Percentiles rank a stretch among this genome's conserved stretches.
Evolutionary conservation across 2,329 filamentous ascomycete species (phyloP).

Genomic region (Decorospora gaudefroyi): DNA sequence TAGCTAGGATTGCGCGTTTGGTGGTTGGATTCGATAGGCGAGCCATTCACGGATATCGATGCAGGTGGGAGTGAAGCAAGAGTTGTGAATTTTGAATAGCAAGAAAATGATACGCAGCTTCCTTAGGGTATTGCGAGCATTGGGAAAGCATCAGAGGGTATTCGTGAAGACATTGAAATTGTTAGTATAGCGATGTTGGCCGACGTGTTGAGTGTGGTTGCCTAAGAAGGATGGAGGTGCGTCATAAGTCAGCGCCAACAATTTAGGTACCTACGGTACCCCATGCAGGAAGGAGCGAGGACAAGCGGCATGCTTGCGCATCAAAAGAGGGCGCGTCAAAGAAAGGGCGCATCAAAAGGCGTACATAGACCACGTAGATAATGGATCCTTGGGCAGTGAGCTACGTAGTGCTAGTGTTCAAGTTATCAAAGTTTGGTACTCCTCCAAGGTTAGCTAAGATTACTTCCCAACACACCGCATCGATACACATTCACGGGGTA

Average conservation of each 20-base stretch:
- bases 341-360: not conserved
- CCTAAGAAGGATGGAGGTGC: slow-evolving; percentile 18
- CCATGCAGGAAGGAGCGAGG: slow-evolving; percentile 8
- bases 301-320: slow-evolving; percentile 2
- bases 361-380: no score
- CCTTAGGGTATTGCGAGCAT: no score
- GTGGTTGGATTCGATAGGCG: not conserved
- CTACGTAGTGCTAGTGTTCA: no score
- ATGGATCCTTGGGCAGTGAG: no score
- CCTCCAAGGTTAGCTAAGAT: not conserved
- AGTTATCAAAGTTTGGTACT: not conserved
- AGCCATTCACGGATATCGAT: slow-evolving; percentile 9
- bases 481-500: not conserved
- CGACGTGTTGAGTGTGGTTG: slow-evolving; percentile 8
- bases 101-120: no score
- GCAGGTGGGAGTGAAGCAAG: no score
- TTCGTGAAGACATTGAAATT: no score
- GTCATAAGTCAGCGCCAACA: slow-evolving; percentile 14
- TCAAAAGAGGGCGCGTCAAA: slow-evolving; percentile 3
- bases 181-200: slow-evolving; percentile 16
- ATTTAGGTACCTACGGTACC: no score
- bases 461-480: not conserved
- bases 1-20: not conserved
- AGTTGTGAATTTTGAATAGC: no score
- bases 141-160: no score